A percentile compares a stretch with the other conserved stretches of the same genome.
phyloP scores from a whole-genome alignment of 2,329 filamentous ascomycete species.

The Ascocoryne sarcoides region DNA sequence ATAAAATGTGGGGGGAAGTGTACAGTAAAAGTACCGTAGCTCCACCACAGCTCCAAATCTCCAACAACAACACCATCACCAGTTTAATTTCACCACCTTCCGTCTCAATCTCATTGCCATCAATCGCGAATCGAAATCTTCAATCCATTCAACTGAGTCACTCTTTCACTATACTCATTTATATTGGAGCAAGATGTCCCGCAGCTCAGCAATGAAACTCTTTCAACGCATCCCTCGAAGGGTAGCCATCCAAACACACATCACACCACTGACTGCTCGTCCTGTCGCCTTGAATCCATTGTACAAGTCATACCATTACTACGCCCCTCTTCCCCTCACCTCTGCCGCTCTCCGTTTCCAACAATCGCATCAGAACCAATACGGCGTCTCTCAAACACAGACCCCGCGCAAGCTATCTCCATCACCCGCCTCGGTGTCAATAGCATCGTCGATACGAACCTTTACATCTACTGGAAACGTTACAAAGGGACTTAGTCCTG shows the following conservation, averaged over 20 bases:
- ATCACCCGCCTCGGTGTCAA: too few relatives aligned
- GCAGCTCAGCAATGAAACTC: neutral
- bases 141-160: neutral
- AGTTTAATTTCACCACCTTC: neutral
- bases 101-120: too few relatives aligned
- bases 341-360: neutral
- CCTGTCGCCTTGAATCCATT: neutral
- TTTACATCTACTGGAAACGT: too few relatives aligned
- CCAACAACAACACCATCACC: neutral
- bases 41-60: neutral
- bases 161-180: neutral
- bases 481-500: slow-evolving; percentile 56
- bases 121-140: neutral
- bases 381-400: too few relatives aligned
- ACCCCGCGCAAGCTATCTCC: too few relatives aligned
- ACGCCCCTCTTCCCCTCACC: neutral
- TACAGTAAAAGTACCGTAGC: slow-evolving; percentile 13
- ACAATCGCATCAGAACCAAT: too few relatives aligned
- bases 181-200: too few relatives aligned
- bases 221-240: neutral
- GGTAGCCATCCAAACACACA: neutral
- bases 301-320: neutral
- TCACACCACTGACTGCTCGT: neutral
- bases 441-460: too few relatives aligned
- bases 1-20: too few relatives aligned